Base-by-base conservation (phyloP, 75 land plant genomes). In the Cunninghamia lanceolata region DNA sequence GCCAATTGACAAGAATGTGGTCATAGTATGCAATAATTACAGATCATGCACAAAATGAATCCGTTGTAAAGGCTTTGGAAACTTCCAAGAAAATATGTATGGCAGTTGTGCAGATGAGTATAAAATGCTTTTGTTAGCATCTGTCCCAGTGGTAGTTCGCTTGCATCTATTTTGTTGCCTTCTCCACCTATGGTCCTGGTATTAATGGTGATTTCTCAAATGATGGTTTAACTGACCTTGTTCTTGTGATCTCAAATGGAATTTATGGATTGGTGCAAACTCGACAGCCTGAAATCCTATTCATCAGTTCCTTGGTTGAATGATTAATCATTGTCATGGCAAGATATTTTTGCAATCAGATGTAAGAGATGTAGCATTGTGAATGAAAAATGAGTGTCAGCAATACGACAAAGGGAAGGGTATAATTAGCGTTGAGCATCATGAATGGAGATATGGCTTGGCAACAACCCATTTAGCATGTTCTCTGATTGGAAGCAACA, bases 201-300 rank as follows among this genome's bases (percentile, higher is more conserved):
- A n/a, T 84, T 93, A 71, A 74, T 35, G 95, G 92, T 45, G 99
- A 98, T 56, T 98, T 98, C 84, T 93, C 94, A 45, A 94, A 93
- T 66, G 98, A 98, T 86, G 97, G 97, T 2, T 89, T 96, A 14
- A 98, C 95, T 30, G 99, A 98, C 75, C 76, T 98, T n/a, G 96
- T 98, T 83, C 85, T 96, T 35, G 92, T 93, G 15, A 95, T 97
- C 9, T 90, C 94, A 0, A 88, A 81, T 86, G 98, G 97, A 47
- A 88, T 96, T 0, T 98, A 96, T 86, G 99, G 99, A 3, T 98
- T 93, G 91, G 97, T 96, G 14, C 98, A 98, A 88, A 93, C 94
- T 25, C 91, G 95, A 86, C 98, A 98, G 68, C 98, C 96, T 28
- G 99, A 98, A 14, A 96, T 96, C 78, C 88, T 96, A 30, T 93